Conservation (phyloP, 352 stramenopile genomes). For the Phytophthora foliorum region DNA sequence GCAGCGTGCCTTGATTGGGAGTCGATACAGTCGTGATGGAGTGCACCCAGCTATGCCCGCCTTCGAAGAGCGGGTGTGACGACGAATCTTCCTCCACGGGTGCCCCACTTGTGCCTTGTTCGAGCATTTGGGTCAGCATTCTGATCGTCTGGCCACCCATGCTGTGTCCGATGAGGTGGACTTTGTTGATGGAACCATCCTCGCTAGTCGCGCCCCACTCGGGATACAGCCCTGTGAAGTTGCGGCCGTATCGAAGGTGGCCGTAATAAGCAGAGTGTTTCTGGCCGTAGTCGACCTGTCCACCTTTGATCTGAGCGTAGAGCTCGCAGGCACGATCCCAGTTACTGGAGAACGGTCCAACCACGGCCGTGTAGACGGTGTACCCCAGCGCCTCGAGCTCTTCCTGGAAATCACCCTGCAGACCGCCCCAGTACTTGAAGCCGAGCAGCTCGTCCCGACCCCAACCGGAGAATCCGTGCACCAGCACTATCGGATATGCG, state of each 20-base stretch:
- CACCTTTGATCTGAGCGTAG: conserved; percentile 63
- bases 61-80: conserved; percentile 46
- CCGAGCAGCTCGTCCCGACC: conserved; percentile 37
- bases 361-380: conserved; percentile 45
- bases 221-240: conserved; percentile 52
- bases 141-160: conserved; percentile 74
- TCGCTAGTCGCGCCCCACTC: conserved; percentile 48
- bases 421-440: conserved; percentile 53
- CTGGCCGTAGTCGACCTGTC: conserved; percentile 47
- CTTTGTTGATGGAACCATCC: conserved; percentile 53
- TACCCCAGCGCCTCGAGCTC: conserved; percentile 42
- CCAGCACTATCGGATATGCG: conserved; percentile 51
- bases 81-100: conserved; percentile 26
- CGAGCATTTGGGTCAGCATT: conserved; percentile 66
- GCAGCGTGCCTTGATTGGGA: conserved; percentile 54
- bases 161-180: conserved; percentile 71
- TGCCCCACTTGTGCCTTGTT: conserved; percentile 45
- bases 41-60: conserved; percentile 57
- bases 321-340: conserved; percentile 63
- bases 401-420: conserved; percentile 45
- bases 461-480: conserved; percentile 54
- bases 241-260: conserved; percentile 40
- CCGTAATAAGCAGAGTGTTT: conserved; percentile 39
- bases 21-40: conserved; percentile 60
- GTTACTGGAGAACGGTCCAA: conserved; percentile 60